Base-by-base conservation (phyloP, 352 stramenopile genomes). In the Globisporangium mamillatum region DNA sequence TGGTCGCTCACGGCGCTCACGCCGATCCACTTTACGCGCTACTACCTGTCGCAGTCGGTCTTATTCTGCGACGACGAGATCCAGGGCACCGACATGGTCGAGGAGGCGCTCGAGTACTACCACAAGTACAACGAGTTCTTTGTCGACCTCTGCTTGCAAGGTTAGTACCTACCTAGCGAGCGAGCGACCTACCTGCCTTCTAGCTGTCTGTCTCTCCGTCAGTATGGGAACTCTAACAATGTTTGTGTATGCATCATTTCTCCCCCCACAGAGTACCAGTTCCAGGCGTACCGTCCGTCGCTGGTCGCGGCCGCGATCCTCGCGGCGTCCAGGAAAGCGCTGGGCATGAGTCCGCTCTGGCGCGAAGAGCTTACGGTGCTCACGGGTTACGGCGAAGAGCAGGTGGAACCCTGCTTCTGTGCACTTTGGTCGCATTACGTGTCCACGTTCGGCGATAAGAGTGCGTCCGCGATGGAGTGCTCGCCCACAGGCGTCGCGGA, bases 121-220 rank as follows among this genome's bases (percentile, higher is more conserved):
- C 76, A 77, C 74, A 94, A 94, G 58, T 94, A 94, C 73, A 83
- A 86, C 68, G 88, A 94, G 63, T 94, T 94, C 65, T 91, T 96
- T 27, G 82, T 90, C 41, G 86, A 96, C 57, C 75, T 96, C n/a
- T 90, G 84, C 54, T 70, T 96, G 27, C 84, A 93, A 72, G 44
- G 44, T 52, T 9, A 9, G 44, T 22, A 22, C 18, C 6, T 9
- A 52, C 16, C 9, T 41, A 41, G 9, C 34, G 8, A 41, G 3
- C 34, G 8, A 41, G 1, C 34, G 0, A 41, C 34, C 36, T 44
- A 38, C 36, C 36, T 12, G 10, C 36, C 6, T 50, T 50, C 41
- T 50, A 50, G 41, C 41, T 52, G 5, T 22, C 44, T 22, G 18
- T 14, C 18, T 12, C 1, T 22, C 10, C 18, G 10, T 9, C 6